Base-by-base conservation (phyloP, 352 stramenopile genomes). In the Thalassiosira exigua region DNA sequence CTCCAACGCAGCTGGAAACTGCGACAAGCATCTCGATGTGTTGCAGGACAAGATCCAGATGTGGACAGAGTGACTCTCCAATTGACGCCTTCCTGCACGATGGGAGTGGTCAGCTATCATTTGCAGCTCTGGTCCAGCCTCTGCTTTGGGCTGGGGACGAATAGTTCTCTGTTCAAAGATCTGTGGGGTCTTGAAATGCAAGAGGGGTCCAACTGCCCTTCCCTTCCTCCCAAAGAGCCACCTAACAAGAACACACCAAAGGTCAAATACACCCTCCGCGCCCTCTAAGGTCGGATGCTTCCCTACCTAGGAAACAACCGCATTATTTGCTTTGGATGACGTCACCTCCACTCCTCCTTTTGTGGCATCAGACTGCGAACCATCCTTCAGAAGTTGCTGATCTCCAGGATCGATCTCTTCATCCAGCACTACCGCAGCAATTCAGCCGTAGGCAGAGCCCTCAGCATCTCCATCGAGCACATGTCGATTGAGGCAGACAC, bases 91-190 rank as follows among this genome's bases (percentile, higher is more conserved):
- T 11, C 70, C 70, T 5, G 32, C 60, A 1, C 41, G 32, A 12
- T 79, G 26, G 24, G 62, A 19, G 5, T 79, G 51, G 26, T 57
- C 3, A 79, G 60, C 53, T 69, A 79, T 42, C 30, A 21, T 32
- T 22, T 44, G 5, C 70, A 79, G 22, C 53, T 79, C 0, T 79
- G 61, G 53, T 1, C 70, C 0, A 41, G 39, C 2, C n/a, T 79
- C 3, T 19, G 36, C 7, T 79, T 57, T 53, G 52, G 70, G 2
- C 29, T 79, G 14, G 61, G 70, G 12, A 30, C 56, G 9, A 41
- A 32, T 19, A 9, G 9, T 4, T 32, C 51, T 11, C 9, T 4
- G 7, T 27, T 59, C 9, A 26, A 27, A 3, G 51, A 59, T 11
- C 21, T 59, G 51, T 4, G 4, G 19, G 5, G 11, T 53, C 44